A percentile compares a stretch with the other conserved stretches of the same genome.
Conservation (phyloP, 2,329 filamentous ascomycete species). For the Colletotrichum filicis region DNA sequence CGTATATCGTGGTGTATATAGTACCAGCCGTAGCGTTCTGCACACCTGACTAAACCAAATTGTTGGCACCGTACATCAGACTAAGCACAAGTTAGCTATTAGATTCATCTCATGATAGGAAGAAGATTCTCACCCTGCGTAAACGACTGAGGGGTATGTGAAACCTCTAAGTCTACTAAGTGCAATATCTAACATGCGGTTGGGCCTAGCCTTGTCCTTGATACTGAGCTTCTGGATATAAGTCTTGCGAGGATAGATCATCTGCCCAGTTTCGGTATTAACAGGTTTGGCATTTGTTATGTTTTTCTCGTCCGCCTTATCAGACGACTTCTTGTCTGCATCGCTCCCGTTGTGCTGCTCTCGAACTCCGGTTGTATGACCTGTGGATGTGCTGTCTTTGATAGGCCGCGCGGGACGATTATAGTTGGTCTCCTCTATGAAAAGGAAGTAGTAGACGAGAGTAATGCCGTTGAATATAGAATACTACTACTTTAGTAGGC, state of each 20-base stretch:
- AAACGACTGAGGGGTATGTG: slow-evolving; percentile 46
- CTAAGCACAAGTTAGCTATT: no score
- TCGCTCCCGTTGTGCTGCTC: background rate
- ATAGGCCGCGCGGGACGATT: slow-evolving; percentile 41
- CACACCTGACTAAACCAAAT: slow-evolving; percentile 44
- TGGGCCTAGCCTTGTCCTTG: slow-evolving; percentile 49
- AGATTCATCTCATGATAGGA: no score
- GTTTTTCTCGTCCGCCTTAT: background rate
- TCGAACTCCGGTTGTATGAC: background rate
- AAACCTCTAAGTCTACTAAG: slow-evolving; percentile 44
- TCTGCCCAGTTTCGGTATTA: slow-evolving; percentile 42
- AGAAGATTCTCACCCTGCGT: slow-evolving; percentile 45
- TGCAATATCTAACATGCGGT: slow-evolving; percentile 50
- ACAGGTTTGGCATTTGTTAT: background rate
- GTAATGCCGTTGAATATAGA: slow-evolving; percentile 49
- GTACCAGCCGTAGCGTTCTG: slow-evolving; percentile 46
- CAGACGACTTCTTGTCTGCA: background rate
- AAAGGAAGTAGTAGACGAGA: slow-evolving; percentile 59
- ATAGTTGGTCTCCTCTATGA: slow-evolving; percentile 71
- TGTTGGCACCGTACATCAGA: slow-evolving; percentile 45
- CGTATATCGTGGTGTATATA: slow-evolving; percentile 44
- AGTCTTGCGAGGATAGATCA: slow-evolving; percentile 47
- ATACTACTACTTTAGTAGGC: slow-evolving; percentile 46
- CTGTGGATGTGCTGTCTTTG: background rate
- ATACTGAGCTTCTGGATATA: slow-evolving; percentile 46